These are phyloP conservation scores for Gryganskiella cystojenkinii DNA, from an alignment of 192 early-diverging fungal genomes.

Conservation along the genomic window DNA sequence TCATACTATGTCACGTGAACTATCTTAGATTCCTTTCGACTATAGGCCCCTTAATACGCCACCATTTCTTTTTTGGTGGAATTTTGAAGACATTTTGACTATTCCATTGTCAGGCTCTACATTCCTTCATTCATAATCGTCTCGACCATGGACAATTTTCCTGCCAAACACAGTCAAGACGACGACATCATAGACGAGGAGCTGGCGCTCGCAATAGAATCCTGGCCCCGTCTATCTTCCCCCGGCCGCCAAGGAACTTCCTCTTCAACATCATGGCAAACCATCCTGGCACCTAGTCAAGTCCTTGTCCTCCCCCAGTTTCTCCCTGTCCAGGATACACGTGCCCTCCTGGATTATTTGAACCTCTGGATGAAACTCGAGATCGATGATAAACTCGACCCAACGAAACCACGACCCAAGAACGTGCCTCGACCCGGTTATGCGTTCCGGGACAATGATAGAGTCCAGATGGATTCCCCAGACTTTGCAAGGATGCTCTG, in stretches of 20 bases:
- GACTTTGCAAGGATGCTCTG: slow-evolving; percentile 62
- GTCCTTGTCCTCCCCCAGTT: slow-evolving; percentile 39
- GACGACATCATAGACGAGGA: too few relatives aligned
- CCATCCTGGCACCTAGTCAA: slow-evolving; percentile 30
- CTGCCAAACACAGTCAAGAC: too few relatives aligned
- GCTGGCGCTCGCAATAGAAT: too few relatives aligned
- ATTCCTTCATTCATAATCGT: too few relatives aligned
- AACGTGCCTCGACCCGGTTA: slow-evolving; percentile 61
- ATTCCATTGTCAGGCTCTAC: too few relatives aligned
- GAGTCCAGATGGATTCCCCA: slow-evolving; percentile 57
- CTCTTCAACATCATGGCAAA: slow-evolving; percentile 18
- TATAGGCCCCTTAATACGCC: too few relatives aligned
- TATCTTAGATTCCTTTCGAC: too few relatives aligned
- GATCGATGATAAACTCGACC: slow-evolving; percentile 45
- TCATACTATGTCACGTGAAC: too few relatives aligned
- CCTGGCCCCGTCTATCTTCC: slow-evolving; percentile 45
- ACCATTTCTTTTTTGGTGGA: too few relatives aligned
- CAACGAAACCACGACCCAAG: slow-evolving; percentile 15
- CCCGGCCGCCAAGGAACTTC: slow-evolving; percentile 14
- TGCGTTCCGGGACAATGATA: slow-evolving; percentile 69
- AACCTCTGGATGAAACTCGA: slow-evolving; percentile 31
- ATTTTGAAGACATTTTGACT: too few relatives aligned
- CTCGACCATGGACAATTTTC: too few relatives aligned
- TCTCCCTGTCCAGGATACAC: slow-evolving; percentile 14
- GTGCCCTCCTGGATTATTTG: slow-evolving; percentile 27